Conservation (phyloP, 2,329 filamentous ascomycete species). For the Keithomyces neogunnii region DNA sequence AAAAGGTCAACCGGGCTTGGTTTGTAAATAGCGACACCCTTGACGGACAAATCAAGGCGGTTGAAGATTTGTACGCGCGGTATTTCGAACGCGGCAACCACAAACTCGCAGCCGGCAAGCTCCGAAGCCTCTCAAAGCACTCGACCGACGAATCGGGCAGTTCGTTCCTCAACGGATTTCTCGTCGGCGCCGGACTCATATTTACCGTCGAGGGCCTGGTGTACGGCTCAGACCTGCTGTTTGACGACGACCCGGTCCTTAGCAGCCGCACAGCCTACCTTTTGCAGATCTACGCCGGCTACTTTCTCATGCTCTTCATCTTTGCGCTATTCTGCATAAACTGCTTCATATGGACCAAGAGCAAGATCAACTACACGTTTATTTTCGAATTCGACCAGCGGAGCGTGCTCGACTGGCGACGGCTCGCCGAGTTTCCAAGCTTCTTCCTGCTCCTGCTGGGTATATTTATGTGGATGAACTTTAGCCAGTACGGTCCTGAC, state of each 20-base stretch:
- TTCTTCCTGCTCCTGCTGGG: slow-evolving; percentile 74
- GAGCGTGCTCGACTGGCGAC: slow-evolving; percentile 80
- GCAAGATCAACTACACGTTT: slow-evolving; percentile 92
- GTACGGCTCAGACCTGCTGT: slow-evolving; percentile 47
- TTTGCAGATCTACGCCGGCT: slow-evolving; percentile 86
- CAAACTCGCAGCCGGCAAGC: slow-evolving; percentile 82
- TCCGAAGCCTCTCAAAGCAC: slow-evolving; percentile 62
- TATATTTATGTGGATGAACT: slow-evolving; percentile 83
- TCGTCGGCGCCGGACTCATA: slow-evolving; percentile 60
- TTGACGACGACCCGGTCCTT: slow-evolving; percentile 38
- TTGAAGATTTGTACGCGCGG: slow-evolving; percentile 86
- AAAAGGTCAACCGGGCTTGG: slow-evolving; percentile 83
- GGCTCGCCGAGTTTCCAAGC: slow-evolving; percentile 78
- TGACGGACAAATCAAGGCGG: slow-evolving; percentile 68
- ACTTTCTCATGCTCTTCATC: slow-evolving; percentile 75
- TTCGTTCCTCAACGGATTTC: slow-evolving; percentile 53
- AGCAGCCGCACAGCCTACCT: slow-evolving; percentile 55
- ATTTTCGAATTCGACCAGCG: slow-evolving; percentile 94
- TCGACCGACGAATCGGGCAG: slow-evolving; percentile 46
- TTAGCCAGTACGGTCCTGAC: slow-evolving; percentile 57
- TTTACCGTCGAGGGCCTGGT: slow-evolving; percentile 59
- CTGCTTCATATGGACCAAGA: slow-evolving; percentile 71
- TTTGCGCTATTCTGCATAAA: slow-evolving; percentile 79
- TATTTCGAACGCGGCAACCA: slow-evolving; percentile 93
- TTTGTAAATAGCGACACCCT: slow-evolving; percentile 86